These are phyloP conservation scores for Pisolithus microcarpus DNA, from an alignment of 768 basidiomycete species.

Conservation along the genomic window DNA sequence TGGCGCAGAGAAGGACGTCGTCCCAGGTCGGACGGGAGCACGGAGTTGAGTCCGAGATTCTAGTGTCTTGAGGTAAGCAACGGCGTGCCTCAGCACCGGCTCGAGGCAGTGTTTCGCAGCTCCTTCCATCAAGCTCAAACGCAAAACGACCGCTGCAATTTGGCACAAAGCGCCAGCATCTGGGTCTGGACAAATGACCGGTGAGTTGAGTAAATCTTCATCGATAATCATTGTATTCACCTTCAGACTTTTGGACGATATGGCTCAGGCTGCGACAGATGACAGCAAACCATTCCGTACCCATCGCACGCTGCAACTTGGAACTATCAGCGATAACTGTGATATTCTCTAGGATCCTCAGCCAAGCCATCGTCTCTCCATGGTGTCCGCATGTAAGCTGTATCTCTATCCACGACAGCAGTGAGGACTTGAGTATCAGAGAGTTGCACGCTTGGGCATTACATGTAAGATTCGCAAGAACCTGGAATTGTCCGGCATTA, in stretches of 20 bases:
- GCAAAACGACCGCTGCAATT: slow-evolving; percentile 27
- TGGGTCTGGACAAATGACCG: slow-evolving; percentile 10
- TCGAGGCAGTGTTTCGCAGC: slow-evolving; percentile 20
- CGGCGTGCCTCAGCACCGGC: slow-evolving; percentile 24
- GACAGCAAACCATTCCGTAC: slow-evolving; percentile 53
- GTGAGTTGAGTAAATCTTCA: not conserved
- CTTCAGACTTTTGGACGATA: slow-evolving; percentile 27
- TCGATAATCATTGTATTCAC: slow-evolving; percentile 9
- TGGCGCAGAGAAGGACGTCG: not conserved
- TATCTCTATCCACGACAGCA: slow-evolving; percentile 80
- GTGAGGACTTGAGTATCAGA: slow-evolving; percentile 60
- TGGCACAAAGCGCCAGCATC: slow-evolving; percentile 15
- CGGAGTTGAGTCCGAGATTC: slow-evolving; percentile 16
- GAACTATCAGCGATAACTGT: slow-evolving; percentile 39
- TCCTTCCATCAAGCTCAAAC: slow-evolving; percentile 31
- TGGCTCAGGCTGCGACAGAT: slow-evolving; percentile 45
- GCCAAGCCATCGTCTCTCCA: slow-evolving; percentile 52
- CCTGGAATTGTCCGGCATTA: slow-evolving; percentile 31
- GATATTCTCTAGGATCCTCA: slow-evolving; percentile 60
- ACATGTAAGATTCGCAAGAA: slow-evolving; percentile 68
- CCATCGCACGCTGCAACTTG: slow-evolving; percentile 49
- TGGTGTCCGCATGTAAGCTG: slow-evolving; percentile 35
- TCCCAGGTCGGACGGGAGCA: not conserved
- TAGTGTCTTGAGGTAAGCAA: slow-evolving; percentile 22
- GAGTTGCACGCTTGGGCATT: slow-evolving; percentile 63